These are phyloP conservation scores for Lanmaoa pseudosensibilis DNA, from an alignment of 768 basidiomycete species.

Conservation along the genomic window DNA sequence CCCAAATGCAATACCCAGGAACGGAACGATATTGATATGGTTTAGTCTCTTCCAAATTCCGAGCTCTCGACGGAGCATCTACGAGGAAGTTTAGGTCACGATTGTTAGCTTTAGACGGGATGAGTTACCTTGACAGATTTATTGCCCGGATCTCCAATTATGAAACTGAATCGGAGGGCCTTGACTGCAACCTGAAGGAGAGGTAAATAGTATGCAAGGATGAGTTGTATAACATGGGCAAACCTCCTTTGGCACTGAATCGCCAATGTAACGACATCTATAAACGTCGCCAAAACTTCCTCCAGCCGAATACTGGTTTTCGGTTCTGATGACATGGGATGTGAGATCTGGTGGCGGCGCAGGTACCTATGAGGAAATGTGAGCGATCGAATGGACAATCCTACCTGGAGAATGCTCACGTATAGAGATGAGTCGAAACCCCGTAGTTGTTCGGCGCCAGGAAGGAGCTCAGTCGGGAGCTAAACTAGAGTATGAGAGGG, in stretches of 20 bases:
- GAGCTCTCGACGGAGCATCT: conserved; percentile 30
- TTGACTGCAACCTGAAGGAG: conserved; percentile 20
- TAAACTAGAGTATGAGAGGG: too few relatives aligned
- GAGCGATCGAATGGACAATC: too few relatives aligned
- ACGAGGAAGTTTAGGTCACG: not conserved
- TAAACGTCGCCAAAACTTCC: conserved; percentile 21
- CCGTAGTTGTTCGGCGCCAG: too few relatives aligned
- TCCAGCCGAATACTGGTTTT: not conserved
- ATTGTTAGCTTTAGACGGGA: not conserved
- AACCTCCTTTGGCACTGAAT: conserved; percentile 10
- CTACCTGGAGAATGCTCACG: too few relatives aligned
- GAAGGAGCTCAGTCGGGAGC: too few relatives aligned
- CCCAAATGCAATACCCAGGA: conserved; percentile 26
- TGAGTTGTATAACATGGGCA: not conserved
- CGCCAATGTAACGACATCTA: conserved; percentile 1
- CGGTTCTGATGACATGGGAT: not conserved
- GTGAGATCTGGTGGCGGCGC: conserved; percentile 10
- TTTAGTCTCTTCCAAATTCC: conserved; percentile 27
- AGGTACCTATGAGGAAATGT: too few relatives aligned
- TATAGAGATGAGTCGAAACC: too few relatives aligned
- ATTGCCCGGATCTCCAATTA: not conserved
- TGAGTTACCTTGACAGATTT: not conserved
- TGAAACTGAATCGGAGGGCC: conserved; percentile 6
- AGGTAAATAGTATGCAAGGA: not conserved
- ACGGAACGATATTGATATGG: conserved; percentile 25